Conservation (phyloP, 2,329 filamentous ascomycete species). For the Fonsecaea multimorphosa region DNA sequence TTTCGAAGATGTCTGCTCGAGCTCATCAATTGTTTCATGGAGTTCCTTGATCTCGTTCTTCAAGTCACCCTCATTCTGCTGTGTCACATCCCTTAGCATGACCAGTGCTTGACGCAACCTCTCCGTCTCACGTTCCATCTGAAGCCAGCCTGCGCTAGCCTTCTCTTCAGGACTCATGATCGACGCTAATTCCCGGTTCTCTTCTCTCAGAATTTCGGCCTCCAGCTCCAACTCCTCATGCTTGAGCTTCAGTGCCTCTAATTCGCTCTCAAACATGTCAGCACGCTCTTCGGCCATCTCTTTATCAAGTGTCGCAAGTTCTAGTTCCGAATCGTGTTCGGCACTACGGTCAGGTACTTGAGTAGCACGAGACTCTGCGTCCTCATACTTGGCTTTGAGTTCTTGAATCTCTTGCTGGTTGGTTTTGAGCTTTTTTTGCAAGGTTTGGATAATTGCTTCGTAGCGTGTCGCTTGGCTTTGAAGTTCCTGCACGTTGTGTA, state of each 20-base stretch:
- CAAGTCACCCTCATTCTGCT: constrained; percentile 81
- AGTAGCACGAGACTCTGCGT: constrained; percentile 72
- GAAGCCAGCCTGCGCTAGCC: constrained; percentile 83
- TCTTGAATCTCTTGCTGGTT: constrained; percentile 80
- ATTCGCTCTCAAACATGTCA: constrained; percentile 79
- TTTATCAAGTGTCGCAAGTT: constrained; percentile 85
- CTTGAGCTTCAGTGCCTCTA: constrained; percentile 76
- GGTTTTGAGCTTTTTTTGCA: constrained; percentile 86
- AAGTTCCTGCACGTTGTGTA: constrained; percentile 77
- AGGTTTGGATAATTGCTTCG: constrained; percentile 83
- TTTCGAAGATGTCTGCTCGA: constrained; percentile 70
- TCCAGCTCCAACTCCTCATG: constrained; percentile 87
- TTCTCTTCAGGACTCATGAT: constrained; percentile 89
- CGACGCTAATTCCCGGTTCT: constrained; percentile 81
- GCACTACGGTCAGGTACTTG: constrained; percentile 69
- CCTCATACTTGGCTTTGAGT: constrained; percentile 76
- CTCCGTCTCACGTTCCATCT: constrained; percentile 90
- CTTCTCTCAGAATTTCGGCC: constrained; percentile 82
- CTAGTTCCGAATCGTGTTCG: constrained; percentile 82
- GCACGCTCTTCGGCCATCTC: constrained; percentile 96
- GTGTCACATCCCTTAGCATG: constrained; percentile 81
- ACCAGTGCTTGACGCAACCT: constrained; percentile 83
- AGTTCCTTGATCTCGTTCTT: constrained; percentile 74
- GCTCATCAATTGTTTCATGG: constrained; percentile 75
- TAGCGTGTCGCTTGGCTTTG: constrained; percentile 64